Evolutionary conservation across 306 rosid species (phyloP), one percentile per base, ranked within the genome.

Genomic region (Gastrolobium bilobum): DNA sequence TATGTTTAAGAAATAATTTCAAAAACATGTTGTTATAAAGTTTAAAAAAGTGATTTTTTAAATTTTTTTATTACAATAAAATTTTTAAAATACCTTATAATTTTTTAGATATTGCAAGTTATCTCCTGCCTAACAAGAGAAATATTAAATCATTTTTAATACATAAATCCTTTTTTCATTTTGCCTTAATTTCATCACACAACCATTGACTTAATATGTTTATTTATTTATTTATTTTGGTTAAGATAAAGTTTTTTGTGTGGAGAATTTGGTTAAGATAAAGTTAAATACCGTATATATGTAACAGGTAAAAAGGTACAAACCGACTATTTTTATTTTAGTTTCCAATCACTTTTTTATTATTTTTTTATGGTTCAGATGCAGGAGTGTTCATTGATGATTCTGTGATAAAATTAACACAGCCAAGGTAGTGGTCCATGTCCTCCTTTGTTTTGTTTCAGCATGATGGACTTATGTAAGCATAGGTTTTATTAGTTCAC

Each of bases 371-470:
- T 82, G 68, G 15, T 62, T 76, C 53, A 76, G 68, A 53, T 52
- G 52, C 3, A 69, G 60, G 66, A 67, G 74, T 75, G 63, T 60
- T 54, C 73, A 39, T 68, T 75, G 67, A 76, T 57, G 69, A 47
- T 57, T 78, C 31, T 58, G 53, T 58, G 79, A 42, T 40, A 61
- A 65, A 62, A 29, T 52, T 10, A 84, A 40, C 5, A 40, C 20
- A 76, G 76, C 33, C 57, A 66, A 66, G 64, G 57, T 38, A 39
- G 86, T 71, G 86, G 82, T 82, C 86, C 86, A 82, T 64, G 67
- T 7, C 69, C 68, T 77, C 11, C 8, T 43, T 67, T 31, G 60
- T 82, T 59, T 73, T 78, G 76, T 39, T 74, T 31, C 35, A 11
- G 30, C 37, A 40, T 72, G 68, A 81, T 74, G 74, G 70, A 60